These are phyloP conservation scores for Breynia disticha DNA, from an alignment of 441 rosid species.

Conservation along the genomic window DNA sequence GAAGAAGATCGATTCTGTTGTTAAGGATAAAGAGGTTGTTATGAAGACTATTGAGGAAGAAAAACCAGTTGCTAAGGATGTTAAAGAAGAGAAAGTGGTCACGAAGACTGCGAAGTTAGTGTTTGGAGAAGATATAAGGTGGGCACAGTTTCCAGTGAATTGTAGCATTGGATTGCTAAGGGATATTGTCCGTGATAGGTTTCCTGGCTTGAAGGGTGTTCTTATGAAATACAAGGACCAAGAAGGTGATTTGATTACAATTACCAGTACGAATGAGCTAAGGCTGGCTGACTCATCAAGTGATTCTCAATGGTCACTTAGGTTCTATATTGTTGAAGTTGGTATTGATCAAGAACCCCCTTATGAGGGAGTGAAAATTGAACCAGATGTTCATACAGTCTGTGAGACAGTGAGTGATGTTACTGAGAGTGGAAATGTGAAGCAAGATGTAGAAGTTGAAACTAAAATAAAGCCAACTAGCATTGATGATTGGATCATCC, in stretches of 20 bases:
- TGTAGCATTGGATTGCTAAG: conserved; percentile 53
- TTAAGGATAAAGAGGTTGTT: conserved; percentile 58
- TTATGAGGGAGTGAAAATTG: conserved; percentile 35
- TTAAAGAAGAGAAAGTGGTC: conserved; percentile 33
- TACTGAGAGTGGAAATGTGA: conserved; percentile 37
- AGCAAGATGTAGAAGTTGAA: conserved; percentile 27
- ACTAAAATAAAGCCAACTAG: conserved; percentile 34
- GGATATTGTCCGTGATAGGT: conserved; percentile 68
- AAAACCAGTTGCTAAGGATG: conserved; percentile 34
- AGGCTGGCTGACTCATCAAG: conserved; percentile 52
- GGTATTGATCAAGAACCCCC: conserved; percentile 66
- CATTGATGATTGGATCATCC: conserved; percentile 76
- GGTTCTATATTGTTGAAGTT: conserved; percentile 66
- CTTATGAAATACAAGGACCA: conserved; percentile 71
- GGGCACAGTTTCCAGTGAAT: conserved; percentile 68
- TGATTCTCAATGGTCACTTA: conserved; percentile 53
- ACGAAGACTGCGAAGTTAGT: conserved; percentile 75
- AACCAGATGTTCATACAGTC: conserved; percentile 22
- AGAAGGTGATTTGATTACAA: conserved; percentile 90
- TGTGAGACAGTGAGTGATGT: conserved; percentile 21
- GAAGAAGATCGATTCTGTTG: conserved; percentile 22
- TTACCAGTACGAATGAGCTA: conserved; percentile 78
- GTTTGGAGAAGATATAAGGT: conserved; percentile 83
- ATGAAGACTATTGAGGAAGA: conserved; percentile 29
- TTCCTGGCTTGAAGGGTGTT: conserved; percentile 57